A percentile compares a stretch with the other conserved stretches of the same genome.
Evolutionary conservation across 164 flowering plant species (phyloP).

Genomic region (Berberis vulgaris): DNA sequence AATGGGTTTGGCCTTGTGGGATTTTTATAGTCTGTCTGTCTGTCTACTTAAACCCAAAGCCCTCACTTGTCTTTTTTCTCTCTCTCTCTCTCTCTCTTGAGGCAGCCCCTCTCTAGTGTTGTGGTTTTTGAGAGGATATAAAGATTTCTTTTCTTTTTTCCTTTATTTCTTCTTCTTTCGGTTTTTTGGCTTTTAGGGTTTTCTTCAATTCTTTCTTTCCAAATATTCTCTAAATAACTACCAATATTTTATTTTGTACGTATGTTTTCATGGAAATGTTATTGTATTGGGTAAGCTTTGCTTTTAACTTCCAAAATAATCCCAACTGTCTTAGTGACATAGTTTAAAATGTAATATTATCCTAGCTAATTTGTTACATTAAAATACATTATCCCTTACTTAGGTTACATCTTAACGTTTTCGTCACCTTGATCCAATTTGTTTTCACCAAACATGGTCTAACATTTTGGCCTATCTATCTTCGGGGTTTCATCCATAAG

Average conservation of each 20-base stretch:
- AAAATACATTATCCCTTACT: conserved; percentile 19
- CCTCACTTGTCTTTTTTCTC: conserved; percentile 8
- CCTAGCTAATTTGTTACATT: not conserved
- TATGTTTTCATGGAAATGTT: no score
- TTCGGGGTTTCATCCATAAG: no score
- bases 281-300: no score
- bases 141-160: not conserved
- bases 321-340: no score
- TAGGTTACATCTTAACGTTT: conserved; percentile 13
- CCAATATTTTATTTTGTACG: no score
- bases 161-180: no score
- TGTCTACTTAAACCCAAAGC: conserved; percentile 3
- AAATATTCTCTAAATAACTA: no score
- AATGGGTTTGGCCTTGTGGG: not conserved
- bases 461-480: no score
- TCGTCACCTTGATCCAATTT: not conserved
- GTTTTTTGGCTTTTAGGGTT: not conserved
- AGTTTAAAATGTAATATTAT: not conserved
- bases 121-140: not conserved
- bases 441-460: no score
- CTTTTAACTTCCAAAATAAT: no score
- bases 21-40: not conserved
- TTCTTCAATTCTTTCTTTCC: not conserved
- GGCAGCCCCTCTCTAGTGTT: not conserved
- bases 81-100: not conserved